Percentiles rank a stretch among this genome's conserved stretches.
These are phyloP conservation scores for Verticillium albo-atrum DNA, from an alignment of 2,329 filamentous ascomycete species.

Conservation along the genomic window DNA sequence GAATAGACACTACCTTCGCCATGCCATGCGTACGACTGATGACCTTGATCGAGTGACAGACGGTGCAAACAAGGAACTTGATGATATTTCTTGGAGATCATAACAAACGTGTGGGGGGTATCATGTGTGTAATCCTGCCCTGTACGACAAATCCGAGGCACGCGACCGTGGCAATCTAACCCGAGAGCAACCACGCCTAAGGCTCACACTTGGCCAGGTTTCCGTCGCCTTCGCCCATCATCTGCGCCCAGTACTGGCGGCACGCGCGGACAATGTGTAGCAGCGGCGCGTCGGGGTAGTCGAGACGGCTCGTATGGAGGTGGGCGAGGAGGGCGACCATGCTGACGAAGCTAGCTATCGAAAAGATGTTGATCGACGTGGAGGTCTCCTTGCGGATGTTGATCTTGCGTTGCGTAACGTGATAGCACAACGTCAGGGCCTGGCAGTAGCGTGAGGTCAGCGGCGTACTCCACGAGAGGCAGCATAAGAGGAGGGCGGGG, in stretches of 20 bases:
- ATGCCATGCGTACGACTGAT: neutral
- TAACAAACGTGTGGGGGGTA: neutral
- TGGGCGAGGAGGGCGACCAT: constrained; percentile 67
- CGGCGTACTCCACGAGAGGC: neutral
- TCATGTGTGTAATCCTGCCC: neutral
- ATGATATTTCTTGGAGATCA: neutral
- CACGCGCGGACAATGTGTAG: constrained; percentile 20
- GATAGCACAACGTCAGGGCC: constrained; percentile 71
- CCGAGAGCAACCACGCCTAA: neutral
- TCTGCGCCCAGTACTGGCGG: neutral
- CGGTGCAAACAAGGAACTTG: neutral
- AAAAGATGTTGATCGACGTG: constrained; percentile 73
- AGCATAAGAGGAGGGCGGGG: neutral
- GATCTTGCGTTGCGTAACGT: constrained; percentile 72
- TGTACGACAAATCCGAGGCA: neutral
- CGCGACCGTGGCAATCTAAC: neutral
- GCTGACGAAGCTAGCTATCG: constrained; percentile 70
- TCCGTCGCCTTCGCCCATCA: neutral
- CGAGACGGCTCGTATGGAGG: constrained; percentile 57
- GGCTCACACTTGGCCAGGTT: neutral
- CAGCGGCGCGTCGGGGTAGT: constrained; percentile 57
- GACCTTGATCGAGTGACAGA: neutral
- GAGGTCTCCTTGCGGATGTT: constrained; percentile 76
- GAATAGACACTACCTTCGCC: neutral
- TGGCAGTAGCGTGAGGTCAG: constrained; percentile 21